phyloP scores from a whole-genome alignment of 441 rosid genomes.

The Codiaeum variegatum region DNA sequence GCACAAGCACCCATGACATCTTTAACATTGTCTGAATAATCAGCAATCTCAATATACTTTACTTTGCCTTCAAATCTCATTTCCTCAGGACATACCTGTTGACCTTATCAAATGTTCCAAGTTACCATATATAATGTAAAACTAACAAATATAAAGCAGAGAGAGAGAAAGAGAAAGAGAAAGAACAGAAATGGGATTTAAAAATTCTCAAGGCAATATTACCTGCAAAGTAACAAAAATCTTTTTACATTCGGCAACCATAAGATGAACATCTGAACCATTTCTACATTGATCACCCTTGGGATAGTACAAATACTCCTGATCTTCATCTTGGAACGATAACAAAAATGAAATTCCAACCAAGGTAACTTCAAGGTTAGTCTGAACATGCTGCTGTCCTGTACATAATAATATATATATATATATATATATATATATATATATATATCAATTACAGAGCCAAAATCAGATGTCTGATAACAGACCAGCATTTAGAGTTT shows the following conservation, averaged over 20 bases:
- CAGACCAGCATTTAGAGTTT: neutral
- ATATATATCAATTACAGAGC: constrained; percentile 6
- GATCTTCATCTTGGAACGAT: constrained; percentile 64
- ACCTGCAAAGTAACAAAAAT: constrained; percentile 72
- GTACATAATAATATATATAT: too few relatives aligned
- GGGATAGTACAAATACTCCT: constrained; percentile 23
- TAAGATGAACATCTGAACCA: constrained; percentile 47
- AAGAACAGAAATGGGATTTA: constrained; percentile 21
- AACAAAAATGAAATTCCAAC: constrained; percentile 67
- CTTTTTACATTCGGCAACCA: constrained; percentile 67
- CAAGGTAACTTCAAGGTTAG: constrained; percentile 60
- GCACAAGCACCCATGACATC: constrained; percentile 27
- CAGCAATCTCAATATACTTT: constrained; percentile 60
- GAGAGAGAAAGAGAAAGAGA: constrained; percentile 7
- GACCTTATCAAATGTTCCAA: constrained; percentile 37
- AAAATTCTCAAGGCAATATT: constrained; percentile 30
- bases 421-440: too few relatives aligned
- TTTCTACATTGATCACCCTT: constrained; percentile 29
- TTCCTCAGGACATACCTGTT: constrained; percentile 78
- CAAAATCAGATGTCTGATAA: constrained; percentile 12
- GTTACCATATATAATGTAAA: constrained; percentile 26
- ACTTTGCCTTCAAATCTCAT: constrained; percentile 67
- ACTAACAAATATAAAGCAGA: constrained; percentile 18
- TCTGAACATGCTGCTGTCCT: constrained; percentile 85
- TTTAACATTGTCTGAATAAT: constrained; percentile 38